Evolutionary conservation across 2,329 filamentous ascomycete species (phyloP).

Genomic region (Fusarium sp.): DNA sequence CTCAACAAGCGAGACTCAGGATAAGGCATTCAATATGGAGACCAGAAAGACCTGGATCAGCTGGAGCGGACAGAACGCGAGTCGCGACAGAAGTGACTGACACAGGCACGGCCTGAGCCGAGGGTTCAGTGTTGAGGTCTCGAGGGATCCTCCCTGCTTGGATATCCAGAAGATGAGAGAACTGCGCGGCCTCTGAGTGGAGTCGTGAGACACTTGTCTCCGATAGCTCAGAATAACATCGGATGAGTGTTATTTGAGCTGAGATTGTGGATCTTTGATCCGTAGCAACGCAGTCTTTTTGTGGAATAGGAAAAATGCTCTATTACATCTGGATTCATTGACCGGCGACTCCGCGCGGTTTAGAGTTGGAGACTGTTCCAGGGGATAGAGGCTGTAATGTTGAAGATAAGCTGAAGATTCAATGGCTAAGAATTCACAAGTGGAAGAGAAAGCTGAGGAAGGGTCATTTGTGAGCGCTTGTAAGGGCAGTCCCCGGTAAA

Average conservation of each 20-base stretch:
- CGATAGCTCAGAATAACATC: conserved; percentile 29
- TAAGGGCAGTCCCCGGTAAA: background rate
- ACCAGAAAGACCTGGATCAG: conserved; percentile 11
- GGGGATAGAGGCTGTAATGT: background rate
- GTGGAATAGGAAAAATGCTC: conserved; percentile 4
- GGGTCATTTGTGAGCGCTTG: background rate
- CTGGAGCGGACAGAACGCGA: conserved; percentile 12
- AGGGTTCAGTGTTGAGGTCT: conserved; percentile 5
- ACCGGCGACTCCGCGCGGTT: conserved; percentile 13
- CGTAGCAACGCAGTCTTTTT: conserved; percentile 29
- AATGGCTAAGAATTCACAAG: conserved; percentile 8
- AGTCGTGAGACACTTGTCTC: conserved; percentile 42
- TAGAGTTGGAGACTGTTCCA: background rate
- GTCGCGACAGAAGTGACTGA: conserved; percentile 6
- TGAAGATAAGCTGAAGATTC: background rate
- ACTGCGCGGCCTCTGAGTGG: conserved; percentile 28
- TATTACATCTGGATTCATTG: conserved; percentile 6
- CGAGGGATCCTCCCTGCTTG: conserved; percentile 36
- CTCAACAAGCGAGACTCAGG: conserved; percentile 2
- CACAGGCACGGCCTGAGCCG: conserved; percentile 13
- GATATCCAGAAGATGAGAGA: conserved; percentile 13
- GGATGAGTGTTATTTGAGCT: conserved; percentile 15
- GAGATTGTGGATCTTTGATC: conserved; percentile 22
- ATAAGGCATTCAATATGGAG: conserved; percentile 18
- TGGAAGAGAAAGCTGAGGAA: background rate